Conservation (phyloP, 169 alveolate species). For the Plasmodium vivax region DNA sequence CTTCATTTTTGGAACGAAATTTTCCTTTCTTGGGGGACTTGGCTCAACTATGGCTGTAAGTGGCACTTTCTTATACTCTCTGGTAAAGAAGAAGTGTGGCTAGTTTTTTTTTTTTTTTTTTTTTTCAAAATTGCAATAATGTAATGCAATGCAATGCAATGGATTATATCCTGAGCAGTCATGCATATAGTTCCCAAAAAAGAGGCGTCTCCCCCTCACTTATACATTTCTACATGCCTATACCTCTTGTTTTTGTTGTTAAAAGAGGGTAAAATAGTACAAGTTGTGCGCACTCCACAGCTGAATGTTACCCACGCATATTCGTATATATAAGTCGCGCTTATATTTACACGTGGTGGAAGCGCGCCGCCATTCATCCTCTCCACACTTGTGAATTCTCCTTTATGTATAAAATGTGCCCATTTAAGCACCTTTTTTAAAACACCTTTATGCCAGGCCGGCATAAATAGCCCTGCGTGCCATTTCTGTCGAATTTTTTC, state of each 20-base stretch:
- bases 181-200: background rate
- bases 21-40: constrained; percentile 78
- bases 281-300: background rate
- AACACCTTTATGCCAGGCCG: background rate
- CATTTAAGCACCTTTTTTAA: background rate
- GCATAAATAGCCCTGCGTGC: background rate
- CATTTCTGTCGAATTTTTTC: background rate
- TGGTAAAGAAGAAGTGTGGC: constrained; percentile 76
- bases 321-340: background rate
- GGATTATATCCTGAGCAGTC: background rate
- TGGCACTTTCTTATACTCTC: constrained; percentile 83
- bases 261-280: background rate
- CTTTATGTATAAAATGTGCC: background rate
- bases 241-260: constrained; percentile 2
- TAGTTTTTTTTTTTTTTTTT: constrained; percentile 9
- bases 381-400: background rate
- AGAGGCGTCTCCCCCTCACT: background rate
- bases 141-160: background rate
- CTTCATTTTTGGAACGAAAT: constrained; percentile 77
- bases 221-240: background rate
- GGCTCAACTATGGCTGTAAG: constrained; percentile 86
- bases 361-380: background rate
- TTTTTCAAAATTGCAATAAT: background rate
- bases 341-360: background rate
- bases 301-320: background rate